These are phyloP conservation scores for Ustilago vetiveriae DNA, from an alignment of 1,284 basidiomycete species.

Conservation along the genomic window DNA sequence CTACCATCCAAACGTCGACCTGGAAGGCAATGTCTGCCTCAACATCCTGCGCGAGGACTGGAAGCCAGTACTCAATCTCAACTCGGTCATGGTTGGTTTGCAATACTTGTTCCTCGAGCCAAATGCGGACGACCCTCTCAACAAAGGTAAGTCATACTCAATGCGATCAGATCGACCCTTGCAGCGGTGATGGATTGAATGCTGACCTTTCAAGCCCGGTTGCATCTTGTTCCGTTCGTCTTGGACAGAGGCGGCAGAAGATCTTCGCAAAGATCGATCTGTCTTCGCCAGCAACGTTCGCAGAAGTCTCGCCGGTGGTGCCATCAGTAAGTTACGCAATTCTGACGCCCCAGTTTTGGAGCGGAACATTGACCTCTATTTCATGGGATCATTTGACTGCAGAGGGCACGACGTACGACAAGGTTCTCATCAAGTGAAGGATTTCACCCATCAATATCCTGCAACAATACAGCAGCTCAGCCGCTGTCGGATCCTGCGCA, in stretches of 20 bases:
- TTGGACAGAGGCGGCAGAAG: conserved; percentile 67
- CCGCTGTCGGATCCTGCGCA: not conserved
- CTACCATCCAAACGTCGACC: conserved; percentile 98
- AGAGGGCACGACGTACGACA: conserved; percentile 62
- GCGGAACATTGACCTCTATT: too few relatives aligned
- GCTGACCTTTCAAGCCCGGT: too few relatives aligned
- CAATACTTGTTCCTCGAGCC: conserved; percentile 99
- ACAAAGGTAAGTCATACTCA: conserved; percentile 78
- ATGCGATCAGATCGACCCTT: too few relatives aligned
- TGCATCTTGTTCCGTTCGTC: not conserved
- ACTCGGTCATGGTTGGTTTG: conserved; percentile 95
- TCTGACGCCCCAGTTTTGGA: not conserved
- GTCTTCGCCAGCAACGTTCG: conserved; percentile 60
- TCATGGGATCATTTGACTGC: too few relatives aligned
- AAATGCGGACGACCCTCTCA: conserved; percentile 96
- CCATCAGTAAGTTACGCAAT: conserved; percentile 48
- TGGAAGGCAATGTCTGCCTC: conserved; percentile 86
- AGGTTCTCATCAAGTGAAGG: conserved; percentile 44
- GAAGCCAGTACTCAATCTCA: conserved; percentile 98
- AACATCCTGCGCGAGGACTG: conserved; percentile 99
- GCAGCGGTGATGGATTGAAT: not conserved
- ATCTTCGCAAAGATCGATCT: conserved; percentile 58
- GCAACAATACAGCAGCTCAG: not conserved
- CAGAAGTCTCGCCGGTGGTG: conserved; percentile 53
- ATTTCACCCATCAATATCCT: not conserved